Conservation (phyloP, 2,329 filamentous ascomycete species). For the Penicillium fuscoglaucum region DNA sequence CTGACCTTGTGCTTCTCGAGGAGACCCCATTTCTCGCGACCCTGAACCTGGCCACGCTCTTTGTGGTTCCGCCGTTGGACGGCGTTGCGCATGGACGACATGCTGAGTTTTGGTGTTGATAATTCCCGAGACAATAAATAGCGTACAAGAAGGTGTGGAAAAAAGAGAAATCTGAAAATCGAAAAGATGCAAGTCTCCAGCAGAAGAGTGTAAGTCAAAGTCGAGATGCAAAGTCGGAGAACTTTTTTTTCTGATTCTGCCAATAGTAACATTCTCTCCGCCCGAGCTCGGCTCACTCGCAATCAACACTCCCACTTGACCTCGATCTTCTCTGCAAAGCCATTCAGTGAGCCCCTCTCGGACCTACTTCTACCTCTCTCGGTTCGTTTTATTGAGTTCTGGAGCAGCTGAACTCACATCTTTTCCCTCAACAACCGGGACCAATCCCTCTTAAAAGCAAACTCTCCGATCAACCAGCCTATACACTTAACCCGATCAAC, state of each 20-base stretch:
- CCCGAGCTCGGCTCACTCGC: constrained; percentile 26
- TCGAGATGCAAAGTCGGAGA: constrained; percentile 17
- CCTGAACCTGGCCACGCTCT: constrained; percentile 83
- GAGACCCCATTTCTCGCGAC: constrained; percentile 82
- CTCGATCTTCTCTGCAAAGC: constrained; percentile 7
- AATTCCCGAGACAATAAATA: neutral
- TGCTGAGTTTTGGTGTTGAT: constrained; percentile 29
- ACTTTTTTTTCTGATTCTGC: constrained; percentile 27
- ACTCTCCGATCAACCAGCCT: constrained; percentile 9
- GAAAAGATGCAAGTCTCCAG: constrained; percentile 1
- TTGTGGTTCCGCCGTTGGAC: constrained; percentile 81
- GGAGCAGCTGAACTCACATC: neutral
- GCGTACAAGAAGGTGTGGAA: neutral
- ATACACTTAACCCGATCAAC: constrained; percentile 17
- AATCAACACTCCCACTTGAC: constrained; percentile 24
- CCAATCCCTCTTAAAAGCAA: neutral
- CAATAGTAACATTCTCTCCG: constrained; percentile 23
- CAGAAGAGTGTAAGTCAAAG: constrained; percentile 8
- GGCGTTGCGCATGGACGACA: constrained; percentile 62
- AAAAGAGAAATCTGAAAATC: neutral
- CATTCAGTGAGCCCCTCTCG: neutral
- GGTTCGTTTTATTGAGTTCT: neutral
- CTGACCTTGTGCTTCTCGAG: constrained; percentile 90
- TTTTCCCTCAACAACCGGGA: neutral
- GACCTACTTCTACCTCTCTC: neutral